Percentiles rank a stretch among this genome's conserved stretches.
Evolutionary conservation across 768 basidiomycete genomes (phyloP).

Genomic region (Calvatia gigantea): DNA sequence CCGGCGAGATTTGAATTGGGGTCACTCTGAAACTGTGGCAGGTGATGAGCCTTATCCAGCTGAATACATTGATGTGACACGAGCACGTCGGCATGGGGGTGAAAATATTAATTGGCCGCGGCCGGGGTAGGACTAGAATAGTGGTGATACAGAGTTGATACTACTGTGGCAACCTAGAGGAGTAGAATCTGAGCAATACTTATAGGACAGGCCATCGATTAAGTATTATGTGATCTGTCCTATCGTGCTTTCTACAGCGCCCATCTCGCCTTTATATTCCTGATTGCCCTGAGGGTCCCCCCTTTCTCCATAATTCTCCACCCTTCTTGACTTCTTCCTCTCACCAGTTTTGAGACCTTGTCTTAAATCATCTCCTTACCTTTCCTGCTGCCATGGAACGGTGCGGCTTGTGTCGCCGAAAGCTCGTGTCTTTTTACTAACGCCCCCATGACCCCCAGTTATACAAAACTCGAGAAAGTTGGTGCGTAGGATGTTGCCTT

Average conservation of each 20-base stretch:
- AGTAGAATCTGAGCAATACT: background rate
- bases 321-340: constrained; percentile 12
- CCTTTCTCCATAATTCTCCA: constrained; percentile 14
- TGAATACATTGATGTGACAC: constrained; percentile 73
- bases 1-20: background rate
- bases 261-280: constrained; percentile 14
- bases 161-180: constrained; percentile 7
- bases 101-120: constrained; percentile 71
- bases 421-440: constrained; percentile 14
- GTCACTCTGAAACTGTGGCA: constrained; percentile 23
- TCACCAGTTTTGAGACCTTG: constrained; percentile 7
- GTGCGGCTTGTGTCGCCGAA: constrained; percentile 21
- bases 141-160: background rate
- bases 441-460: constrained; percentile 49
- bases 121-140: constrained; percentile 39
- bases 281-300: constrained; percentile 5
- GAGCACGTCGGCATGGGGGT: constrained; percentile 48
- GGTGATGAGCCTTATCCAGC: constrained; percentile 70
- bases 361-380: constrained; percentile 3
- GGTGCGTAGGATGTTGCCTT: constrained; percentile 57
- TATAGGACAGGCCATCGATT: constrained; percentile 1
- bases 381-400: constrained; percentile 5
- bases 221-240: constrained; percentile 10
- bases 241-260: constrained; percentile 14
- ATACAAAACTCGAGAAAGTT: constrained; percentile 97